A percentile compares a stretch with the other conserved stretches of the same genome.
Evolutionary conservation across 352 stramenopile genomes (phyloP).

Genomic region (Phytophthora crassamura): DNA sequence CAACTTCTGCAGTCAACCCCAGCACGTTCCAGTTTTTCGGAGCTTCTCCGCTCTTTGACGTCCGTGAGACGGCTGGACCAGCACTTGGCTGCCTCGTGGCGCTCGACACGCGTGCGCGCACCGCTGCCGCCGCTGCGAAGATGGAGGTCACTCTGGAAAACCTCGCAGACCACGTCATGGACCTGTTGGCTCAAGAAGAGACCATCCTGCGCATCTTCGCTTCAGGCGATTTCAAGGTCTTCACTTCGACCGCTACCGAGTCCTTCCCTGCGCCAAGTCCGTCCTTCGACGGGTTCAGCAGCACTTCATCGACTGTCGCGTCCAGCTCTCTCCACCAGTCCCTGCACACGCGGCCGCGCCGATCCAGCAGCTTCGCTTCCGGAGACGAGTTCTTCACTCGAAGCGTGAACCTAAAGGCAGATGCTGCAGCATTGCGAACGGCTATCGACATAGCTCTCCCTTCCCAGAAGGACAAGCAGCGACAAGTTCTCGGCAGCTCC

Average conservation of each 20-base stretch:
- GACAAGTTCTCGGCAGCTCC: conserved; percentile 5
- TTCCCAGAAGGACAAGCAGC: conserved; percentile 20
- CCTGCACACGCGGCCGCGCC: conserved; percentile 20
- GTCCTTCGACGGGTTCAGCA: conserved; percentile 46
- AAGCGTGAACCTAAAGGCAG: conserved; percentile 17
- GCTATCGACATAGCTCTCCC: conserved; percentile 14
- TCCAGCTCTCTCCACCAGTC: conserved; percentile 27
- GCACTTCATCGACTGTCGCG: conserved; percentile 28
- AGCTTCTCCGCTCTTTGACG: conserved; percentile 56
- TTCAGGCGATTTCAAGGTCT: conserved; percentile 72
- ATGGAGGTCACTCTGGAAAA: conserved; percentile 70
- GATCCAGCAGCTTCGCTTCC: conserved; percentile 54
- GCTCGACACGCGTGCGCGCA: conserved; percentile 57
- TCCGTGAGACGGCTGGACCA: conserved; percentile 33
- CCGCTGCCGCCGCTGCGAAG: conserved; percentile 42
- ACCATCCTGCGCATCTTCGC: conserved; percentile 65
- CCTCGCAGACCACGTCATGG: conserved; percentile 65
- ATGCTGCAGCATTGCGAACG: conserved; percentile 18
- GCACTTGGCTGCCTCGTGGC: conserved; percentile 68
- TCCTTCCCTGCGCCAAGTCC: conserved; percentile 7
- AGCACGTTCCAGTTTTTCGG: conserved; percentile 70
- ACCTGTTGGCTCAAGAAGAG: conserved; percentile 63
- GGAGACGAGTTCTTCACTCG: conserved; percentile 43
- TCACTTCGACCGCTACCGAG: conserved; percentile 46
- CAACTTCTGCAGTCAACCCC: conserved; percentile 12